Percentiles rank a stretch among this genome's conserved stretches.
phyloP scores from a whole-genome alignment of 345 rosid genomes.

The Camelina laxa region DNA sequence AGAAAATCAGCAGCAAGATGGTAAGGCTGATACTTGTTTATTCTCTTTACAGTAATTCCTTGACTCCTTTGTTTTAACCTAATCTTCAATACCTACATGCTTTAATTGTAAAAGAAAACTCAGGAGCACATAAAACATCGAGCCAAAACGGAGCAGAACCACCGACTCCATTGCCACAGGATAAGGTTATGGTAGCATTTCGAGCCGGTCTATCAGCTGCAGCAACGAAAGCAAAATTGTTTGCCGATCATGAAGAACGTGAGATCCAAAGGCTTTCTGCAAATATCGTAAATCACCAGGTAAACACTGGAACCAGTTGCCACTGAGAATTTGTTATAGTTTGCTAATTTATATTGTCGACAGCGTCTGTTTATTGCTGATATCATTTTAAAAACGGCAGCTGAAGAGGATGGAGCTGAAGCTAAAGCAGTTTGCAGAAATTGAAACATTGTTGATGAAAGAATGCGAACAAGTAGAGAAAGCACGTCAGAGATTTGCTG shows the following conservation, averaged over 20 bases:
- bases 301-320: constrained; percentile 30
- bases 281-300: constrained; percentile 95
- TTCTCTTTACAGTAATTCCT: constrained; percentile 1
- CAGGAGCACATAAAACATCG: constrained; percentile 45
- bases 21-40: constrained; percentile 27
- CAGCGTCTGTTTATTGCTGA: background rate
- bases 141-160: constrained; percentile 59
- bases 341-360: constrained; percentile 8
- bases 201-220: constrained; percentile 94
- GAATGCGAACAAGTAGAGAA: constrained; percentile 98
- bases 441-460: constrained; percentile 88
- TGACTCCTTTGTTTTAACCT: constrained; percentile 14
- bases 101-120: constrained; percentile 50
- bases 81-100: constrained; percentile 20
- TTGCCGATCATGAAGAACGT: constrained; percentile 99
- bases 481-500: constrained; percentile 79
- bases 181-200: constrained; percentile 78
- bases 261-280: constrained; percentile 98
- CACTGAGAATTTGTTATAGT: background rate
- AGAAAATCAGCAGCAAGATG: constrained; percentile 62
- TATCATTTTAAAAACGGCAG: constrained; percentile 45
- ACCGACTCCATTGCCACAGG: constrained; percentile 58
- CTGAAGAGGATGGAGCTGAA: constrained; percentile 96
- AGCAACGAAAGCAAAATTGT: constrained; percentile 91
- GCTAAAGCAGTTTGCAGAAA: constrained; percentile 98